Percentiles rank a stretch among this genome's conserved stretches.
phyloP scores from a whole-genome alignment of 2,329 filamentous ascomycete species.

The Ophiocordyceps camponoti-saundersi region DNA sequence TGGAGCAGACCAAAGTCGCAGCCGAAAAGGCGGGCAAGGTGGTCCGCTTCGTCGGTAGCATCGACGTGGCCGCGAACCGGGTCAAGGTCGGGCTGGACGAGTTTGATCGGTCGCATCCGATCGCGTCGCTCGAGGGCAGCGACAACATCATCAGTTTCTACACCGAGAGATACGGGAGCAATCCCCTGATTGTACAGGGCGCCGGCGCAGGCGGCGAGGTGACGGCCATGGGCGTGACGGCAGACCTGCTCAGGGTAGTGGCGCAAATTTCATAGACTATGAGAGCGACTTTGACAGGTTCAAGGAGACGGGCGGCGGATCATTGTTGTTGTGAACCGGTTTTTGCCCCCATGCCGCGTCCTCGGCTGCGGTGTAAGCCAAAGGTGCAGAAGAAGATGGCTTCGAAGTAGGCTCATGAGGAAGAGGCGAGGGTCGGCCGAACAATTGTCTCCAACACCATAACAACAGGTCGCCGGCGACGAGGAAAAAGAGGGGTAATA shows the following conservation, averaged over 20 bases:
- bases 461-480: conserved; percentile 33
- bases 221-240: conserved; percentile 95
- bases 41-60: conserved; percentile 82
- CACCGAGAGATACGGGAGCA: conserved; percentile 81
- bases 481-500: conserved; percentile 27
- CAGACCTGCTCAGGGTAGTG: conserved; percentile 79
- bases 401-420: neutral
- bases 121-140: conserved; percentile 87
- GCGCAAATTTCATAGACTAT: conserved; percentile 39
- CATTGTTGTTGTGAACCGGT: neutral
- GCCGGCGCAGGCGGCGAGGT: conserved; percentile 88
- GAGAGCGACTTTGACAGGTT: too few relatives aligned
- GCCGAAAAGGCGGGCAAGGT: conserved; percentile 82
- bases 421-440: conserved; percentile 4
- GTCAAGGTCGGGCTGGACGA: conserved; percentile 89
- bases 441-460: conserved; percentile 32
- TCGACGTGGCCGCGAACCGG: conserved; percentile 63
- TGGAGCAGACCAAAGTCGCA: conserved; percentile 75
- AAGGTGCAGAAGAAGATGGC: neutral
- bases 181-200: conserved; percentile 87
- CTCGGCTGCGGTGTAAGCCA: neutral
- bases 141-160: conserved; percentile 99
- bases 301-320: neutral
- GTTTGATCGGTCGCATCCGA: conserved; percentile 75
- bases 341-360: neutral